Percentiles rank a stretch among this genome's conserved stretches.
Evolutionary conservation across 176 grass and related monocot species (phyloP).

Genomic region (Chloris gayana): DNA sequence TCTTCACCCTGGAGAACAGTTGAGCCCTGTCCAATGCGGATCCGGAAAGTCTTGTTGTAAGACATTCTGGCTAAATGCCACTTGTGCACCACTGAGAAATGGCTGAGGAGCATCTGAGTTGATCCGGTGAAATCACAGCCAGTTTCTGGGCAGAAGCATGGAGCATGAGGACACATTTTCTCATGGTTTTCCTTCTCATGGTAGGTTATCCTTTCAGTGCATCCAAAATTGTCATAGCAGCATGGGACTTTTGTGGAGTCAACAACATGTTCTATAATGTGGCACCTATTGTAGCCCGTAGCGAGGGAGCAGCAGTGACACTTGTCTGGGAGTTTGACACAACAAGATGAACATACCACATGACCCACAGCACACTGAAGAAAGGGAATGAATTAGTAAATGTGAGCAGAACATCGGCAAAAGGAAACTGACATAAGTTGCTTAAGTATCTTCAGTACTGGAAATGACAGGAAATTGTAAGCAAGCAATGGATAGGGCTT

Average conservation of each 20-base stretch:
- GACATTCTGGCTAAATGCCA: not conserved
- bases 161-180: conserved; percentile 38
- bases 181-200: conserved; percentile 33
- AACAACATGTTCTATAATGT: conserved; percentile 44
- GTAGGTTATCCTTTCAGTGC: conserved; percentile 33
- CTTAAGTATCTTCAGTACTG: not conserved
- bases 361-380: conserved; percentile 45
- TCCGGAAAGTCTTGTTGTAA: conserved; percentile 17
- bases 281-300: conserved; percentile 45
- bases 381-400: not conserved
- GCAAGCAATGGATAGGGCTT: not conserved
- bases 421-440: not conserved
- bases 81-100: conserved; percentile 8
- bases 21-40: not conserved
- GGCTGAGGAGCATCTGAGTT: not conserved
- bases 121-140: not conserved
- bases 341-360: conserved; percentile 41
- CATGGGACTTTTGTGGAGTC: conserved; percentile 41
- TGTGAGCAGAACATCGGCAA: not conserved
- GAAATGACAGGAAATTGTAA: not conserved
- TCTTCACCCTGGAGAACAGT: conserved; percentile 3
- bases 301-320: conserved; percentile 41
- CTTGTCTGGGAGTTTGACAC: conserved; percentile 26
- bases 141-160: conserved; percentile 36
- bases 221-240: conserved; percentile 33